phyloP scores from a whole-genome alignment of 257 asterid species.

The Echium plantagineum region DNA sequence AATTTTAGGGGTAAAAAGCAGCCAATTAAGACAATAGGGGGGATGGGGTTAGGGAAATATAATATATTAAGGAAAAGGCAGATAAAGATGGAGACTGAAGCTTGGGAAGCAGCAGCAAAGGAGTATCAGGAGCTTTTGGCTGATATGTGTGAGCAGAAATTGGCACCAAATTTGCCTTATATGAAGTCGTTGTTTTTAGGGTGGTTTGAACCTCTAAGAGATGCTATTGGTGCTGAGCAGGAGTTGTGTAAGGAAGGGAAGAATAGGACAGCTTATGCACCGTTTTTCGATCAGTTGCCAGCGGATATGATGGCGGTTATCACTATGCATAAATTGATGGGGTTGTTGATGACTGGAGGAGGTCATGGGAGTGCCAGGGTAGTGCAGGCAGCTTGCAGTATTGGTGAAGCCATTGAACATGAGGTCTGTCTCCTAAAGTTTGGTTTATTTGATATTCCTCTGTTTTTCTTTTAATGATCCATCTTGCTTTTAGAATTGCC shows the following conservation, averaged over 20 bases:
- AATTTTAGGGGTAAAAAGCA: not conserved
- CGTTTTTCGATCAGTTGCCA: conserved; percentile 56
- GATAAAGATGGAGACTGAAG: conserved; percentile 74
- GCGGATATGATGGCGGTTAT: conserved; percentile 96
- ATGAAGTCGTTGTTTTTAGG: conserved; percentile 80
- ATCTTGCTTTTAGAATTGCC: not conserved
- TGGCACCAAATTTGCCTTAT: conserved; percentile 91
- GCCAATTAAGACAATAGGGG: conserved; percentile 30
- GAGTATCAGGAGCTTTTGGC: conserved; percentile 73
- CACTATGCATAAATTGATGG: conserved; percentile 92
- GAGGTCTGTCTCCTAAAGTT: conserved; percentile 45
- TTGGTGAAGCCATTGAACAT: conserved; percentile 90
- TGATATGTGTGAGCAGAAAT: conserved; percentile 93
- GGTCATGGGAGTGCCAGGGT: conserved; percentile 62
- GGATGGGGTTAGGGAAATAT: conserved; percentile 64
- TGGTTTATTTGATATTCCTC: not conserved
- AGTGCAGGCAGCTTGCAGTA: conserved; percentile 59
- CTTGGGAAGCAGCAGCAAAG: conserved; percentile 81
- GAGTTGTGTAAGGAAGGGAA: conserved; percentile 43
- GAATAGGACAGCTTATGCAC: conserved; percentile 41
- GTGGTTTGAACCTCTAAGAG: conserved; percentile 91
- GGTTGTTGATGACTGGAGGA: conserved; percentile 76
- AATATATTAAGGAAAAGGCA: conserved; percentile 60
- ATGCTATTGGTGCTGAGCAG: conserved; percentile 82
- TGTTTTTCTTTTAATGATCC: not conserved